Evolutionary conservation across 208 protist genomes (phyloP).

Genomic region (Trypanosoma lewisi): DNA sequence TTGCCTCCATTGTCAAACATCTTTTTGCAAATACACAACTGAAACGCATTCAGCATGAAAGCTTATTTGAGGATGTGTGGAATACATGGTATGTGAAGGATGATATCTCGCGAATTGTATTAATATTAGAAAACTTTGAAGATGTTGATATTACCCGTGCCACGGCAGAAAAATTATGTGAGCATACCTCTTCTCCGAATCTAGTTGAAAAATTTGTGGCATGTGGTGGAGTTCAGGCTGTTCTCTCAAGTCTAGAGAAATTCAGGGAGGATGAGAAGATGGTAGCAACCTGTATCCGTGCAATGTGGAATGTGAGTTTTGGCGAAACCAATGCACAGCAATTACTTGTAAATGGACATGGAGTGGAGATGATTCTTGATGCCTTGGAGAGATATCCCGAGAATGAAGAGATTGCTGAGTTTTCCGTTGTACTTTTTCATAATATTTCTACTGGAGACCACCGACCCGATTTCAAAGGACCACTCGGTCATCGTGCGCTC

Average conservation of each 20-base stretch:
- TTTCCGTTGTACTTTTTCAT: constrained; percentile 68
- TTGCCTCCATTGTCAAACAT: constrained; percentile 87
- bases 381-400: constrained; percentile 61
- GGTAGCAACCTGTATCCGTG: constrained; percentile 48
- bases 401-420: constrained; percentile 66
- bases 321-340: constrained; percentile 37
- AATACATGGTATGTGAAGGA: constrained; percentile 81
- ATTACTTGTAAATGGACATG: constrained; percentile 47
- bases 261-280: constrained; percentile 68
- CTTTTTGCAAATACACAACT: constrained; percentile 88
- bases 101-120: constrained; percentile 71
- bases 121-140: constrained; percentile 81
- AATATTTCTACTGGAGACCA: constrained; percentile 56
- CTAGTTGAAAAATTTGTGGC: constrained; percentile 50
- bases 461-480: constrained; percentile 36
- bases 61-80: constrained; percentile 82
- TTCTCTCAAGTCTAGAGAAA: constrained; percentile 48
- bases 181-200: constrained; percentile 44
- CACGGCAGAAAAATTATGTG: constrained; percentile 62
- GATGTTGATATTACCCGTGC: constrained; percentile 50
- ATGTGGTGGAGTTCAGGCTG: constrained; percentile 53
- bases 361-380: constrained; percentile 44
- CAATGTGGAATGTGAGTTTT: constrained; percentile 84
- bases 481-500: constrained; percentile 39
- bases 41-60: constrained; percentile 49